phyloP scores from a whole-genome alignment of 345 rosid genomes.

The Diplotaxis tenuifolia region DNA sequence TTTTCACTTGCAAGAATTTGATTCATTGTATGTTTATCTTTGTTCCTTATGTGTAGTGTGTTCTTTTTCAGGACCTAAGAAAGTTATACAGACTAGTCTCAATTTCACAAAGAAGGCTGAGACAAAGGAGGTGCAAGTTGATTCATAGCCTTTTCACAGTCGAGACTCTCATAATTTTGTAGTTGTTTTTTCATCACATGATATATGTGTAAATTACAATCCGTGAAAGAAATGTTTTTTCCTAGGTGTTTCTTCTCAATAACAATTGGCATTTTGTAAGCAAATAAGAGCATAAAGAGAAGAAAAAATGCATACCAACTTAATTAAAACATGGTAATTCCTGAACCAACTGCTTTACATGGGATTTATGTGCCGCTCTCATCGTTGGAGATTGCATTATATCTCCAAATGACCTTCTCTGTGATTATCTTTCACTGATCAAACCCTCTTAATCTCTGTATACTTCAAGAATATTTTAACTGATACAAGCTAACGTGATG shows the following conservation, averaged over 20 bases:
- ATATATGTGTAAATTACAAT: not conserved
- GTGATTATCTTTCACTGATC: too few species aligned
- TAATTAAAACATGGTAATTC: not conserved
- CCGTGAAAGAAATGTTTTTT: not conserved
- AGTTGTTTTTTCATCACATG: conserved; percentile 6
- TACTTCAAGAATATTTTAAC: too few species aligned
- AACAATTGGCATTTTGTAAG: not conserved
- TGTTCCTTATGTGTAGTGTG: conserved; percentile 18
- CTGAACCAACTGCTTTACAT: not conserved
- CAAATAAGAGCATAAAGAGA: not conserved
- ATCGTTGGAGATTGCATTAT: not conserved
- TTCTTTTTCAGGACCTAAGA: conserved; percentile 48
- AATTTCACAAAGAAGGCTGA: conserved; percentile 49
- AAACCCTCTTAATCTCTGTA: too few species aligned
- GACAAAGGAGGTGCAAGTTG: conserved; percentile 42
- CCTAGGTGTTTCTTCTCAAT: not conserved
- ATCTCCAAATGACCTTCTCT: too few species aligned
- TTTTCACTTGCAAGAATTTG: not conserved
- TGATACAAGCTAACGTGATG: too few species aligned
- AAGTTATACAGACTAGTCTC: conserved; percentile 65
- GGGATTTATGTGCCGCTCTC: conserved; percentile 27
- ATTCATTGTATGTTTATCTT: not conserved
- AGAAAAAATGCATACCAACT: not conserved
- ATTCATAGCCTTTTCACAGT: too few species aligned
- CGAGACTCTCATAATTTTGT: not conserved